Conservation (phyloP, 345 rosid genomes). For the Sapria himalayana region DNA sequence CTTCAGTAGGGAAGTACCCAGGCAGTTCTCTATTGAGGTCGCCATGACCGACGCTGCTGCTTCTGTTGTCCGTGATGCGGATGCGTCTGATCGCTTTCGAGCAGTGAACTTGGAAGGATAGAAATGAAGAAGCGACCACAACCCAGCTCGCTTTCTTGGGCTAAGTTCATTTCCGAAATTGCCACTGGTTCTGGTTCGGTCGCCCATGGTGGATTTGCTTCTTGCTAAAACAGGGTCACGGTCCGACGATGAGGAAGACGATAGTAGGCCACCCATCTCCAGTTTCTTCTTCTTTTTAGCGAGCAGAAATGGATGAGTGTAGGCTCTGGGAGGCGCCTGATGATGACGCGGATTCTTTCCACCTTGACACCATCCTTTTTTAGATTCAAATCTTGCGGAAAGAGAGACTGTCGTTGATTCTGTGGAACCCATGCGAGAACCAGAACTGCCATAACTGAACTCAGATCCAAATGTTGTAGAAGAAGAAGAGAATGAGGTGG, state of each 20-base stretch:
- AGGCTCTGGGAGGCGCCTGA: too few species aligned
- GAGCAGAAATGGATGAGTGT: slow-evolving; percentile 46
- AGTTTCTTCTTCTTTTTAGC: slow-evolving; percentile 67
- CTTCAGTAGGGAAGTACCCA: slow-evolving; percentile 25
- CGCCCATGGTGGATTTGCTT: slow-evolving; percentile 70
- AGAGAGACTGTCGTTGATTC: slow-evolving; percentile 19
- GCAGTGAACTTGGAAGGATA: slow-evolving; percentile 22
- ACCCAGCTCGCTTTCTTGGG: slow-evolving; percentile 45
- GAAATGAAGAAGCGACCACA: slow-evolving; percentile 81
- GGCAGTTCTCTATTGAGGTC: slow-evolving; percentile 18
- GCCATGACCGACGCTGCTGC: slow-evolving; percentile 8
- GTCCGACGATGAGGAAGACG: slow-evolving; percentile 18
- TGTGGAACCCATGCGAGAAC: slow-evolving; percentile 5
- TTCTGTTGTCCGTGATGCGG: background rate
- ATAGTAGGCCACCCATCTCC: slow-evolving; percentile 17
- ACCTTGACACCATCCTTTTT: slow-evolving; percentile 8
- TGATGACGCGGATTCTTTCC: slow-evolving; percentile 2
- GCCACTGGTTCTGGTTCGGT: slow-evolving; percentile 19
- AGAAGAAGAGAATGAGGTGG: slow-evolving; percentile 24
- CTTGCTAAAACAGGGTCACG: slow-evolving; percentile 36
- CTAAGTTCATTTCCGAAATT: slow-evolving; percentile 29
- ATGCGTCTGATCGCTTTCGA: slow-evolving; percentile 17
- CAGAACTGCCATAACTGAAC: slow-evolving; percentile 7
- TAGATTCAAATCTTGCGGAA: slow-evolving; percentile 15
- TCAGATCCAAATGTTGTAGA: slow-evolving; percentile 89